These are phyloP conservation scores for Clitopilus passeckerianus DNA, from an alignment of 768 basidiomycete species.

Conservation along the genomic window DNA sequence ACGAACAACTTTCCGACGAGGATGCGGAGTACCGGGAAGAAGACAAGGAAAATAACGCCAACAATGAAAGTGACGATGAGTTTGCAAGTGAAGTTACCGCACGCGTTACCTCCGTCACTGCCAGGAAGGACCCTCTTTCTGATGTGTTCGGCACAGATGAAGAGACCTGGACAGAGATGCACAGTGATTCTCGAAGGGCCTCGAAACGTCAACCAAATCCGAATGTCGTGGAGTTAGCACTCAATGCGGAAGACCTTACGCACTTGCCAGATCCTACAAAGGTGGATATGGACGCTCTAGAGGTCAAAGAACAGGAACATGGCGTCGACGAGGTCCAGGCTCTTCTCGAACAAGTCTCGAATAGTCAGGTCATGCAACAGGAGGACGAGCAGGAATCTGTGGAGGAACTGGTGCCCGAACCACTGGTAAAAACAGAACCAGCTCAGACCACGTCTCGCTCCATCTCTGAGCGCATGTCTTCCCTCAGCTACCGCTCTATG, in stretches of 20 bases:
- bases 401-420: background rate
- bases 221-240: slow-evolving; percentile 47
- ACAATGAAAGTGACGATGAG: slow-evolving; percentile 22
- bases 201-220: slow-evolving; percentile 29
- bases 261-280: slow-evolving; percentile 17
- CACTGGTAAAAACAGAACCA: background rate
- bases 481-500: slow-evolving; percentile 1
- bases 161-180: slow-evolving; percentile 58
- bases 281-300: slow-evolving; percentile 21
- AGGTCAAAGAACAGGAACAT: slow-evolving; percentile 12
- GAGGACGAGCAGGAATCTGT: background rate
- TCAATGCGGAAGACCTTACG: slow-evolving; percentile 38
- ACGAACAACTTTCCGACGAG: slow-evolving; percentile 30
- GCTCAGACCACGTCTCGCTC: background rate
- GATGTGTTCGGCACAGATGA: slow-evolving; percentile 67
- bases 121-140: slow-evolving; percentile 43
- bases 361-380: slow-evolving; percentile 14
- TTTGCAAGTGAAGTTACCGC: slow-evolving; percentile 33
- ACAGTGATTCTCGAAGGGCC: slow-evolving; percentile 20
- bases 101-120: slow-evolving; percentile 26
- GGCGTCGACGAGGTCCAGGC: slow-evolving; percentile 36
- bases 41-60: slow-evolving; percentile 21
- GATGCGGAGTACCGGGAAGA: slow-evolving; percentile 28
- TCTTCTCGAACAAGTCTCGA: slow-evolving; percentile 35
- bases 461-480: background rate